Evolutionary conservation across 495 filamentous ascomycete genomes (phyloP).

Genomic region (Apodospora peruviana): DNA sequence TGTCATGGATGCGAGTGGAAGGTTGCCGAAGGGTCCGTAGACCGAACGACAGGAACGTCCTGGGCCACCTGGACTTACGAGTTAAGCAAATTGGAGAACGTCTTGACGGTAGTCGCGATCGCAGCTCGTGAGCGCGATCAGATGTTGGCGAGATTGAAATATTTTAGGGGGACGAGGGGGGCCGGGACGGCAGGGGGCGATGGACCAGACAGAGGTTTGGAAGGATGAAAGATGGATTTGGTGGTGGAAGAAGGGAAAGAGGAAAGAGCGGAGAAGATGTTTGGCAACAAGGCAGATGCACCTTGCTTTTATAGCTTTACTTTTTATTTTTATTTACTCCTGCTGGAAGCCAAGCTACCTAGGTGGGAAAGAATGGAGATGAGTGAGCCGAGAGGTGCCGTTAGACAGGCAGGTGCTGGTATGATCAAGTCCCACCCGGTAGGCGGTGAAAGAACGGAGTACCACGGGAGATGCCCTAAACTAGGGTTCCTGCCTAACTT

Average conservation of each 20-base stretch:
- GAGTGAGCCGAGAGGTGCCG: too few species aligned
- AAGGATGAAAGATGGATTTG: too few species aligned
- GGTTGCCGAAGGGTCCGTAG: neutral
- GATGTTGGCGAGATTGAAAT: conserved; percentile 5
- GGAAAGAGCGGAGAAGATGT: conserved; percentile 1
- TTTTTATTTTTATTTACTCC: too few species aligned
- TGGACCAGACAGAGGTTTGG: neutral
- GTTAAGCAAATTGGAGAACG: conserved; percentile 88
- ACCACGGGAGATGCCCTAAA: neutral
- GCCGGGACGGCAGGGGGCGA: neutral
- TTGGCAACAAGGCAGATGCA: neutral
- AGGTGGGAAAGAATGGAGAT: too few species aligned
- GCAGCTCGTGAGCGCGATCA: conserved; percentile 50
- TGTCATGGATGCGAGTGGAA: neutral
- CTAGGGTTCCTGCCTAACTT: neutral
- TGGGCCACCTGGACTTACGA: conserved; percentile 52
- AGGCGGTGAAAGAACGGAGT: neutral
- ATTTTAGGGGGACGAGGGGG: conserved; percentile 1
- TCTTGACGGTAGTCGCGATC: conserved; percentile 63
- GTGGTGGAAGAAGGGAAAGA: conserved; percentile 12
- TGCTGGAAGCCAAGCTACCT: too few species aligned
- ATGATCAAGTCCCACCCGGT: too few species aligned
- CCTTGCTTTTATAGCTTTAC: conserved; percentile 5
- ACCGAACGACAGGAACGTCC: neutral
- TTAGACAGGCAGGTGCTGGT: neutral